Evolutionary conservation across 2,329 filamentous ascomycete genomes (phyloP).

Genomic region (Alternaria sp.): DNA sequence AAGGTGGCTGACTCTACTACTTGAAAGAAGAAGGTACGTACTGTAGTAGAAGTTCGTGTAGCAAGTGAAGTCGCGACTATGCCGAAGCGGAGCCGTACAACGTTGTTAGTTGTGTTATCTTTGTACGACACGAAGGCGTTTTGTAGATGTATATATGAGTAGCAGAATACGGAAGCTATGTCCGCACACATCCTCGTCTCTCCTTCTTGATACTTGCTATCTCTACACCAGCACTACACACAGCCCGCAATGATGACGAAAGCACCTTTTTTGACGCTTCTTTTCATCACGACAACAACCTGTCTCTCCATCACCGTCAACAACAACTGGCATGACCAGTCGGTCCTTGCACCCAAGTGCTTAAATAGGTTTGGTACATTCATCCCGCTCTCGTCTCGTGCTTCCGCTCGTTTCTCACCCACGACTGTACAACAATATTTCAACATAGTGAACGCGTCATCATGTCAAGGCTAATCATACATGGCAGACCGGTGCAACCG

Average conservation of each 20-base stretch:
- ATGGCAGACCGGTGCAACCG: neutral
- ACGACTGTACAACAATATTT: neutral
- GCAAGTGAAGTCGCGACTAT: neutral
- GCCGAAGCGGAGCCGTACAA: neutral
- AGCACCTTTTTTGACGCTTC: neutral
- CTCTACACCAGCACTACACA: neutral
- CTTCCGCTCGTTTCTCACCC: neutral
- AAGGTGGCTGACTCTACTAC: neutral
- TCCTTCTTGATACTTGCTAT: neutral
- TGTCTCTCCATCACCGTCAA: neutral
- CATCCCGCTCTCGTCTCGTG: neutral
- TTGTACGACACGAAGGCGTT: neutral
- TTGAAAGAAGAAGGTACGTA: neutral
- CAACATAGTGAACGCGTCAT: neutral
- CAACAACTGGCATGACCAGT: neutral
- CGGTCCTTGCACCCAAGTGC: neutral
- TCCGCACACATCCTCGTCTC: neutral
- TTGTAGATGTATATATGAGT: neutral
- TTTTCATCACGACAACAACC: neutral
- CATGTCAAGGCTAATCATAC: neutral
- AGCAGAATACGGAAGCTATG: neutral
- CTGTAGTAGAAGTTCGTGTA: neutral
- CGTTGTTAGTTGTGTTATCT: neutral
- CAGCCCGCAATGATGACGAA: neutral
- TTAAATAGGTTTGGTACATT: neutral